Evolutionary conservation across 179 eudicot species (phyloP), one percentile per base, ranked within the genome.

Genomic region (Beta lomatogona): DNA sequence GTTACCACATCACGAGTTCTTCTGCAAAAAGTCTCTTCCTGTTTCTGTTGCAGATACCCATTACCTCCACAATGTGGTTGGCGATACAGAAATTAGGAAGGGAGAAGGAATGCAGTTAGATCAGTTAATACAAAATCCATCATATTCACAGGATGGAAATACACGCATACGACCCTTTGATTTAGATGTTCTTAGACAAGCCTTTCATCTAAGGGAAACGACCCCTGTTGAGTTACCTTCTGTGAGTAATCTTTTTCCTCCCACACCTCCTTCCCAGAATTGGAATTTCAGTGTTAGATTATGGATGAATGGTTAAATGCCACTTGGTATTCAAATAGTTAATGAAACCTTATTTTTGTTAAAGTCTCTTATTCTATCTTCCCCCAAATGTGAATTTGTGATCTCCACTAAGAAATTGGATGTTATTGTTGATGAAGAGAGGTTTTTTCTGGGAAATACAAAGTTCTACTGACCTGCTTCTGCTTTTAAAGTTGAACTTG

Each of bases 1-100:
- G 89, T 81, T 91, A 77, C 94, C 98, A 77, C 98, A 93, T 80
- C 90, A 93, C 77, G 99, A 93, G 83, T 97, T 93, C 83, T 97
- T 97, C 89, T 94, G 99, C 93, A 97, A 94, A 88, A 92, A 88
- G 91, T 75, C 97, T 81, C 97, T 97, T 88, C 99, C 99, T 71
- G 80, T 91, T 79, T 88, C 98, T 70, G 85, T 94, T 83, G 86
- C 97, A 28, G 99, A 97, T 83, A 86, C 99, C 75, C 97, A 91
- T 86, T 97, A 97, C 85, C 98, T 97, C 82, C 97, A 93, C 87
- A 93, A 91, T 89, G 97, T 94, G 83, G 97, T 92, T 77, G 99
- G 99, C 82, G 98, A 94, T 83, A 85, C 92, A 77, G 97, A 97
- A 84, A 92, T 97, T 48, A 89, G 97, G 85, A 97, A 94, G 83